These are phyloP conservation scores for Ceriops decandra DNA, from an alignment of 345 rosid genomes.

Conservation along the genomic window DNA sequence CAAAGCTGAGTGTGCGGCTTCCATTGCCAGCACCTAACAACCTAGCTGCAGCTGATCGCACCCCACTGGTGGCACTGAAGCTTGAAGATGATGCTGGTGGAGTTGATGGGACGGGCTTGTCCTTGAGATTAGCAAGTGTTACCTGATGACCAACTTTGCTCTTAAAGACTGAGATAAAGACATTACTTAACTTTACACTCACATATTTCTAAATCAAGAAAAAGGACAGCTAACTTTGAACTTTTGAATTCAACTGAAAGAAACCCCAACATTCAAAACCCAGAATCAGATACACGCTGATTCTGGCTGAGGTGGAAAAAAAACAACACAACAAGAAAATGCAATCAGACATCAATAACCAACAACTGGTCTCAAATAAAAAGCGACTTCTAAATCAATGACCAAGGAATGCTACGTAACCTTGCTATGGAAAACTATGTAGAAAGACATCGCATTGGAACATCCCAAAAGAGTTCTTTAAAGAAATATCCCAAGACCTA, in stretches of 20 bases:
- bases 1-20: slow-evolving; percentile 80
- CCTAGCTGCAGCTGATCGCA: slow-evolving; percentile 86
- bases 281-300: neutral
- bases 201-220: too few relatives aligned
- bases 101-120: slow-evolving; percentile 81
- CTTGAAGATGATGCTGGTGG: slow-evolving; percentile 73
- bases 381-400: slow-evolving; percentile 1
- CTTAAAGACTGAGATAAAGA: slow-evolving; percentile 1
- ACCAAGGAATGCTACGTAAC: neutral
- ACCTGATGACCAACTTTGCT: slow-evolving; percentile 43
- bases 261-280: too few relatives aligned
- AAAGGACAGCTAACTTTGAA: too few relatives aligned
- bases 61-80: slow-evolving; percentile 81
- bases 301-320: neutral
- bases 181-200: too few relatives aligned
- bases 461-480: neutral
- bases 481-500: neutral
- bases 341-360: neutral
- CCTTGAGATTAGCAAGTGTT: slow-evolving; percentile 89
- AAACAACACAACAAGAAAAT: neutral
- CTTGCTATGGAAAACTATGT: neutral
- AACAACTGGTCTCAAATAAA: neutral
- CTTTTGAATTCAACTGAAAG: too few relatives aligned
- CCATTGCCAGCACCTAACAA: slow-evolving; percentile 84
- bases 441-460: neutral